Base-by-base conservation (phyloP, 2,329 filamentous ascomycete species). In the Tolypocladium endophyticum region DNA sequence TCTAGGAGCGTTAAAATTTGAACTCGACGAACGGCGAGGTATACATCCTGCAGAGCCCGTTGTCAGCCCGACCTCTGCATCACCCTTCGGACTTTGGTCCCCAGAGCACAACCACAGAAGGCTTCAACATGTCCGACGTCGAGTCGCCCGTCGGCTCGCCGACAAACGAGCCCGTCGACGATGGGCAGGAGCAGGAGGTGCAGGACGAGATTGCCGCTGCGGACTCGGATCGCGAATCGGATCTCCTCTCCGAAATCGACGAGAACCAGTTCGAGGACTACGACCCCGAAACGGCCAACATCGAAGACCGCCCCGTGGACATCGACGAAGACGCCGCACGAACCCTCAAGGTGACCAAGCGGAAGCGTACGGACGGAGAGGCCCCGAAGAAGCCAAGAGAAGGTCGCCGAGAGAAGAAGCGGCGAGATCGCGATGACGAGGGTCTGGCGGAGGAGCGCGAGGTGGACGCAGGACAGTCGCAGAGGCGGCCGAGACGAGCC, bases 361-460 rank as follows among this genome's bases (percentile, higher is more conserved):
- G 84, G 61, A 87, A 87, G 75, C 82, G 89, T 60, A 69, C 79
- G 11, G 87, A 83, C 39, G 86, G 86, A 57, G 84, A 82, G 36
- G 80, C 81, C 56, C 74, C 79, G 52, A 90, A 88, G 73, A 94
- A 91, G 75, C 88, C 89, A 58, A 86, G 88, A 71, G 88, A 86
- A 67, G 86, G 84, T n/a, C 81, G 85, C 57, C 81, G 87, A 67
- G 87, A 87, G 64, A 89, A 90, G 74, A 86, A 87, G 71, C 76
- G 73, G 38, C 69, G 82, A 55, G 74, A 79, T 56, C 74, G 74
- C 45, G 79, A 81, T 60, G 79, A 78, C 1, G 81, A 81, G 61
- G 58, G 65, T 6, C 67, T 71, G 66, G 80, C 81, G 36, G 80
- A 79, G 59, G 80, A 77, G 50, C 78, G 73, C 6, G 74, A 75